Conservation (phyloP, 441 rosid species). For the Populus tomentosa region DNA sequence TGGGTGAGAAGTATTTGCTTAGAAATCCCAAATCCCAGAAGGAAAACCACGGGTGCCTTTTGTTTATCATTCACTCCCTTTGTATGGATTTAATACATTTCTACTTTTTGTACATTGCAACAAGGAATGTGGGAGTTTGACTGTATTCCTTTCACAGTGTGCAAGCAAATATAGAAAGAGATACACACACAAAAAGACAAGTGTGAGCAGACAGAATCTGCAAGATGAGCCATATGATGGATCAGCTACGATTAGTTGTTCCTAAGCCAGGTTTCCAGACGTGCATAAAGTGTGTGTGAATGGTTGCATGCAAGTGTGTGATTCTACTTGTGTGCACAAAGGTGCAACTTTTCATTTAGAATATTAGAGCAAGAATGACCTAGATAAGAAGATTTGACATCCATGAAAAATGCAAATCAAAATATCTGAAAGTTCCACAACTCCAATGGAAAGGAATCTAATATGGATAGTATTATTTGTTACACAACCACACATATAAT, state of each 20-base stretch:
- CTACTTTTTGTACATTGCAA: neutral
- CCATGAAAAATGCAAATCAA: neutral
- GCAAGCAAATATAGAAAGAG: neutral
- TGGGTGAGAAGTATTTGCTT: neutral
- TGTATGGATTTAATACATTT: neutral
- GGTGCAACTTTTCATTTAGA: neutral
- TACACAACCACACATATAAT: neutral
- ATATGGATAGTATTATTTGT: neutral
- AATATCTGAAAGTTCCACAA: neutral
- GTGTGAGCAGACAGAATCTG: no score
- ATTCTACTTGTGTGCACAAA: neutral
- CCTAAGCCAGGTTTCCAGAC: neutral
- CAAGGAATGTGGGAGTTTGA: neutral
- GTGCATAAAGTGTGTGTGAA: neutral
- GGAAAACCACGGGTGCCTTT: neutral
- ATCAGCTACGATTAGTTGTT: neutral
- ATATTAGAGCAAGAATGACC: neutral
- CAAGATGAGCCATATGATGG: no score
- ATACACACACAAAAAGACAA: neutral
- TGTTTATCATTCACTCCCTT: neutral
- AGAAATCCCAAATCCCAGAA: neutral
- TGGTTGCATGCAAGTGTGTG: neutral
- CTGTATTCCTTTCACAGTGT: neutral
- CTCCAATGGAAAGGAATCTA: conserved; percentile 7
- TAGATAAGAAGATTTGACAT: neutral